These are phyloP conservation scores for Arthrinium phaeospermum DNA, from an alignment of 2,329 filamentous ascomycete species.

Conservation along the genomic window DNA sequence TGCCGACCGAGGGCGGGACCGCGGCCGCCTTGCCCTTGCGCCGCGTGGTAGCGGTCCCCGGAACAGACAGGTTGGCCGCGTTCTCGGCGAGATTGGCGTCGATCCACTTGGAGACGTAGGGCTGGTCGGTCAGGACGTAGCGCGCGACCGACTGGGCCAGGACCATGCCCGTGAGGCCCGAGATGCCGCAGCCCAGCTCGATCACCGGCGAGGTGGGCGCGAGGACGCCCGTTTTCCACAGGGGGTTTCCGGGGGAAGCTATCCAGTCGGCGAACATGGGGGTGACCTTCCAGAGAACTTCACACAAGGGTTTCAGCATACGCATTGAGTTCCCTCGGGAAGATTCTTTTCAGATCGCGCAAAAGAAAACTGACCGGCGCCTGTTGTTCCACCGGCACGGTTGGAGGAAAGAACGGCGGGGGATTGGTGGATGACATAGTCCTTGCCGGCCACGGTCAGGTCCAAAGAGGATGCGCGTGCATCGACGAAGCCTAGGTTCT, in stretches of 20 bases:
- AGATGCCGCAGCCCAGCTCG: constrained; percentile 89
- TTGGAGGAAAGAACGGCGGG: constrained; percentile 80
- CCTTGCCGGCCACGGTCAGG: constrained; percentile 69
- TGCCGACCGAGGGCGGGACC: constrained; percentile 30
- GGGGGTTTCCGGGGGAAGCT: constrained; percentile 62
- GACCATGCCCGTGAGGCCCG: constrained; percentile 76
- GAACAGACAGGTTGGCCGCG: constrained; percentile 25
- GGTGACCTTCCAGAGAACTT: constrained; percentile 91
- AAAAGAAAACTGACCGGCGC: constrained; percentile 57
- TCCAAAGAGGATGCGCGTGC: constrained; percentile 69
- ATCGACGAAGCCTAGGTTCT: constrained; percentile 86
- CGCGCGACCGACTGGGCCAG: constrained; percentile 64
- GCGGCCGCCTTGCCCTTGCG: constrained; percentile 30
- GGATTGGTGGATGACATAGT: constrained; percentile 82
- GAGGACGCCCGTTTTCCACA: constrained; percentile 64
- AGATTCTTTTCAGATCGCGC: background rate
- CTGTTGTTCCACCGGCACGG: constrained; percentile 74
- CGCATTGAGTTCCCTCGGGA: background rate
- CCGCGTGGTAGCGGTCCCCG: constrained; percentile 16
- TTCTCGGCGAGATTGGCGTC: constrained; percentile 77
- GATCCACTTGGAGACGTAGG: constrained; percentile 81
- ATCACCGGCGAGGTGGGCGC: constrained; percentile 64
- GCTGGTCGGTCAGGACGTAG: constrained; percentile 87
- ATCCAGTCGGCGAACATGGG: constrained; percentile 85
- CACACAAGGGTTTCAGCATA: constrained; percentile 6